Evolutionary conservation across 192 early-diverging fungal genomes (phyloP), one percentile per base, ranked within the genome.

Genomic region (Entomortierella parvispora): DNA sequence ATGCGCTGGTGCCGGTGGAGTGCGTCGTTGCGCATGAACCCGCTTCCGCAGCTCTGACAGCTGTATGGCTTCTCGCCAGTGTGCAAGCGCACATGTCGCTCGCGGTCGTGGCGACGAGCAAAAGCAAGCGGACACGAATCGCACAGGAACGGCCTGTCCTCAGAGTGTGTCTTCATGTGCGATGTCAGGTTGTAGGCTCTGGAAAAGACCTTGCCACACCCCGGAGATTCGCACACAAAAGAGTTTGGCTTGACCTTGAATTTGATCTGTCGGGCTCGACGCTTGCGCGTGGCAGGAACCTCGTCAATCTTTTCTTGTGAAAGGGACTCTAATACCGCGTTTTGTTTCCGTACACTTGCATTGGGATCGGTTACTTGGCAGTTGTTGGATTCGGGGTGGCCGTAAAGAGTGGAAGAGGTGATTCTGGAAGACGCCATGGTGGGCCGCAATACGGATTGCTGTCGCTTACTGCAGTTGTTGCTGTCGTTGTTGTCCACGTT

Each of bases 61-160:
- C 82, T 82, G 68, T 91, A 88, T 3, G 93, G 93, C 71, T 87
- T 87, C 67, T 92, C 90, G 29, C 93, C 93, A 3, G 92, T 89
- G 63, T 95, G 93, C 40, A 93, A 71, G 50, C 91, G 89, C 68
- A 88, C 85, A 68, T 94, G 93, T n/a, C 96, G 89, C 76, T 95
- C 96, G 22, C 95, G 82, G 72, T 98, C 96, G 75, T 98, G 95
- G 59, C 94, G 92, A 22, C 96, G 85, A 9, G 94, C 90, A 85
- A 98, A 98, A 4, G 87, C 81, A 32, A 88, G 81, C 2, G 85
- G 77, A 76, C 96, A 98, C 32, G 83, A 77, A 8, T 71, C 76
- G 58, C 93, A 95, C 57, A 77, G 65, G 68, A 88, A 93, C 17
- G 93, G 93, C 18, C 90, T 84, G 65, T 94, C 93, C 3, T 82